phyloP scores from a whole-genome alignment of 805 yeast species.

The Kazachstania psychrophila region DNA sequence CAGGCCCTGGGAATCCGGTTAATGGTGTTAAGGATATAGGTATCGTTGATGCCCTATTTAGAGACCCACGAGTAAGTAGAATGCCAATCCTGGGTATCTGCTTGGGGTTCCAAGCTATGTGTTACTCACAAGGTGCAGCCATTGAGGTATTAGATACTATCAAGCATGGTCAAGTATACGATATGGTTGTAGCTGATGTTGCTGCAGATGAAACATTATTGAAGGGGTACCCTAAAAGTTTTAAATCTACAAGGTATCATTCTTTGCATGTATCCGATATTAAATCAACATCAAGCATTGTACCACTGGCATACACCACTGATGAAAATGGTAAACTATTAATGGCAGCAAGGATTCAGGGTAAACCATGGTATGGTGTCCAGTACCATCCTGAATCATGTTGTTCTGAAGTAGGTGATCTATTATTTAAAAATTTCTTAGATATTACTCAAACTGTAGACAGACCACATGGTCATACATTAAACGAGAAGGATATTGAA shows the following conservation, averaged over 20 bases:
- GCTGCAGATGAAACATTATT: conserved; percentile 31
- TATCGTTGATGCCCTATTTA: conserved; percentile 51
- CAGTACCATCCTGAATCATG: conserved; percentile 97
- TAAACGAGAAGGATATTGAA: background rate
- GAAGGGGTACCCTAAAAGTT: conserved; percentile 32
- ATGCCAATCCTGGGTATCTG: conserved; percentile 86
- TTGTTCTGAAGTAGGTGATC: conserved; percentile 61
- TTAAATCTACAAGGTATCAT: conserved; percentile 80
- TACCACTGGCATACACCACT: conserved; percentile 55
- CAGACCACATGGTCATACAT: background rate
- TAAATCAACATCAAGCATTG: conserved; percentile 26
- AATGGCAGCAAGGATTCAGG: conserved; percentile 69
- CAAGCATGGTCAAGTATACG: conserved; percentile 79
- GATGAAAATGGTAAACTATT: conserved; percentile 39
- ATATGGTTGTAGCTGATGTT: conserved; percentile 25
- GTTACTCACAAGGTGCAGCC: conserved; percentile 48
- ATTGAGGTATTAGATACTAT: conserved; percentile 48
- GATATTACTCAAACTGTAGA: conserved; percentile 11
- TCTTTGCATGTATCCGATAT: conserved; percentile 49
- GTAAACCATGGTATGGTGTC: conserved; percentile 76
- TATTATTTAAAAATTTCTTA: conserved; percentile 51
- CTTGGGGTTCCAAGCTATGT: conserved; percentile 81
- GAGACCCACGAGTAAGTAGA: conserved; percentile 8
- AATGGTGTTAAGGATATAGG: conserved; percentile 54
- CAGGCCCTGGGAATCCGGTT: conserved; percentile 93